Percentiles rank a stretch among this genome's conserved stretches.
Evolutionary conservation across 108 stramenopile species (phyloP).

Genomic region (Nannochloropsis gaditana): DNA sequence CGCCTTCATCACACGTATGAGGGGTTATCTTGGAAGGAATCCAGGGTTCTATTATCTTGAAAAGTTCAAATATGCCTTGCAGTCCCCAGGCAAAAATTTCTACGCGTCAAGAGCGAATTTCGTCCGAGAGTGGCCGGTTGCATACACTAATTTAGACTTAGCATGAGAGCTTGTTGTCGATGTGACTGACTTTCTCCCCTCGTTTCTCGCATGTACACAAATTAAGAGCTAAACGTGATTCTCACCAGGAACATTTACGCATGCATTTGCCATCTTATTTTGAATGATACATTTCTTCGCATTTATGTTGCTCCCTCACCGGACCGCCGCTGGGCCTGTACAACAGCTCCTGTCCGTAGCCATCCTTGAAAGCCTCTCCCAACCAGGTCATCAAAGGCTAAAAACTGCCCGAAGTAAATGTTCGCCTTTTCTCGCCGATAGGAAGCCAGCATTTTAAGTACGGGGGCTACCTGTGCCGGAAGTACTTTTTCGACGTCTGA

Average conservation of each 20-base stretch:
- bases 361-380: not conserved
- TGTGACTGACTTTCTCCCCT: too few relatives aligned
- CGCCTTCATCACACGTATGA: conserved; percentile 78
- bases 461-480: conserved; percentile 20
- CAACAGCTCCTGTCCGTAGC: not conserved
- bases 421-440: conserved; percentile 39
- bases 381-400: conserved; percentile 18
- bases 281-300: too few relatives aligned
- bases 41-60: not conserved
- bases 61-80: not conserved
- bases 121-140: not conserved
- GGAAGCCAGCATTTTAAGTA: conserved; percentile 32
- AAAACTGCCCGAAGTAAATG: conserved; percentile 44
- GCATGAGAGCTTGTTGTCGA: too few relatives aligned
- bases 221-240: too few relatives aligned
- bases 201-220: too few relatives aligned
- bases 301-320: not conserved
- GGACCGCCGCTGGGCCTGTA: not conserved
- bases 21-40: conserved; percentile 65
- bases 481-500: conserved; percentile 28
- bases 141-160: not conserved
- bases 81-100: not conserved
- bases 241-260: too few relatives aligned
- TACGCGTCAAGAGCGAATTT: not conserved
- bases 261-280: too few relatives aligned